A percentile compares a stretch with the other conserved stretches of the same genome.
Evolutionary conservation across 2,329 filamentous ascomycete genomes (phyloP).

Genomic region (Cladophialophora yegresii): DNA sequence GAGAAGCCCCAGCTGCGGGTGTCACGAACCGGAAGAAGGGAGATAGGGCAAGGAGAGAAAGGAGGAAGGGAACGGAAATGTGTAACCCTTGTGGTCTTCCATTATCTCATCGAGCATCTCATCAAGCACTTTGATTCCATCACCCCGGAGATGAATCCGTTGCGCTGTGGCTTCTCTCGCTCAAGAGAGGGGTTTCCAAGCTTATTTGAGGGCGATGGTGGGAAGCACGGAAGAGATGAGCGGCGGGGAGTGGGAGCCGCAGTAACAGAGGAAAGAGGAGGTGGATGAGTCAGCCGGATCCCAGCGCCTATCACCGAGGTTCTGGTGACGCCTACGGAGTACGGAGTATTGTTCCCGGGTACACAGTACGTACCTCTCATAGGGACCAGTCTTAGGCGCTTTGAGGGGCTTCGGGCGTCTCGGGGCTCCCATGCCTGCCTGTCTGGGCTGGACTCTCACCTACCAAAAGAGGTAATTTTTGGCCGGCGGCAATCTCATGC

Average conservation of each 20-base stretch:
- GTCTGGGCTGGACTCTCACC: too few species aligned
- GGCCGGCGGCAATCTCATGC: neutral
- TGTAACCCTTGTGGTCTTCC: neutral
- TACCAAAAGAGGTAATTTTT: too few species aligned
- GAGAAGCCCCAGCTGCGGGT: slow-evolving; percentile 32
- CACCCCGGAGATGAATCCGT: neutral
- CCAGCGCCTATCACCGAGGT: neutral
- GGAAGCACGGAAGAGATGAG: neutral
- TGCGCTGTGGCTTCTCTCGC: neutral
- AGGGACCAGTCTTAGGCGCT: too few species aligned
- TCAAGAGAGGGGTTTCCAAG: slow-evolving; percentile 1
- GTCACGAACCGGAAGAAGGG: slow-evolving; percentile 17
- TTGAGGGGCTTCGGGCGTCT: neutral
- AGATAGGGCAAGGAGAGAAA: slow-evolving; percentile 3
- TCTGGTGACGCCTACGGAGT: too few species aligned
- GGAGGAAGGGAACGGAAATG: slow-evolving; percentile 8
- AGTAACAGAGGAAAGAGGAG: neutral
- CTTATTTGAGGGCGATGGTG: neutral
- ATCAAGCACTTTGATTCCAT: neutral
- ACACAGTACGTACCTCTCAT: too few species aligned
- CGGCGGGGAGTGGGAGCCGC: neutral
- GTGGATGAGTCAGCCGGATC: neutral
- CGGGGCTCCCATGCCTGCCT: neutral
- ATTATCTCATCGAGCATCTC: neutral
- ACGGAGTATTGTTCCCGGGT: too few species aligned